These are phyloP conservation scores for Colletotrichum tabaci DNA, from an alignment of 2,329 filamentous ascomycete genomes.

Conservation along the genomic window DNA sequence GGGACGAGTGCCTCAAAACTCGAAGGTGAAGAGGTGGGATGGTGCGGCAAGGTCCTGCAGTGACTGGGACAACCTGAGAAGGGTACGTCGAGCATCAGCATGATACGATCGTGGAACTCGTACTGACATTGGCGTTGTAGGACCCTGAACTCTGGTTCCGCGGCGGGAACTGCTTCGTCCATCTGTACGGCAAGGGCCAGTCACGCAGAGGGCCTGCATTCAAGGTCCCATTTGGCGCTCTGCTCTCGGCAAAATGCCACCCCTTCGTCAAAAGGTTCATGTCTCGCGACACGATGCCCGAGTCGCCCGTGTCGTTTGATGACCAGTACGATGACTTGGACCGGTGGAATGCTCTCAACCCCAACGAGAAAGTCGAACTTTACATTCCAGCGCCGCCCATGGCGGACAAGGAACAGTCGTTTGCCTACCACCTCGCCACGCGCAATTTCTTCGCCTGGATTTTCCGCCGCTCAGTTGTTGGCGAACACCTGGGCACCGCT, in stretches of 20 bases:
- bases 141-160: constrained; percentile 80
- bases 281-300: constrained; percentile 40
- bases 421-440: constrained; percentile 76
- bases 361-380: constrained; percentile 65
- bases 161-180: constrained; percentile 78
- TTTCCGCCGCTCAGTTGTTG: constrained; percentile 76
- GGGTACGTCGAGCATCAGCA: constrained; percentile 54
- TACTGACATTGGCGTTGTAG: constrained; percentile 58
- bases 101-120: background rate
- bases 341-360: constrained; percentile 51
- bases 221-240: constrained; percentile 70
- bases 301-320: constrained; percentile 20
- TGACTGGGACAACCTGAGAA: constrained; percentile 64
- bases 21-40: constrained; percentile 65
- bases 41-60: constrained; percentile 60
- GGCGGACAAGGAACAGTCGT: constrained; percentile 67
- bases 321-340: constrained; percentile 48
- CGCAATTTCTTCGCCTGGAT: constrained; percentile 85
- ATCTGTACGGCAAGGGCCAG: constrained; percentile 77
- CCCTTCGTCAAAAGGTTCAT: constrained; percentile 71
- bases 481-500: constrained; percentile 74
- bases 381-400: constrained; percentile 77
- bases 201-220: constrained; percentile 79
- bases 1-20: constrained; percentile 44
- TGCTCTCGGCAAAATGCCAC: constrained; percentile 72